Base-by-base conservation (phyloP, 495 filamentous ascomycete genomes). In the Aspergillus homomorphus region DNA sequence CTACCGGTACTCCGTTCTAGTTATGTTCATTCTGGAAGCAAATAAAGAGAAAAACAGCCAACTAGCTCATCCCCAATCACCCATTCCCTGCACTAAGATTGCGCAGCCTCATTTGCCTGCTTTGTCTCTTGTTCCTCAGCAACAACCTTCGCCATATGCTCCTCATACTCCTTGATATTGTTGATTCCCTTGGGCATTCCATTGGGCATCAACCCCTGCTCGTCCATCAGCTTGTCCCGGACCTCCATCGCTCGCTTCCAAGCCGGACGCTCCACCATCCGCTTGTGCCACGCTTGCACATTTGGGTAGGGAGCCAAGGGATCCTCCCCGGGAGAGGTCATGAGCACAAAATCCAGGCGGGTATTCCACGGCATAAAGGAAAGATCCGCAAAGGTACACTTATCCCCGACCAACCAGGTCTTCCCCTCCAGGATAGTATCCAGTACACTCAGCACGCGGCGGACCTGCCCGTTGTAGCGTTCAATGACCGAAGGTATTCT, bases 331-430 rank as follows among this genome's bases (percentile, higher is more conserved):
- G 53, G 46, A n/a, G n/a, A n/a, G n/a, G n/a, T n/a, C n/a, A n/a
- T n/a, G 10, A 45, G 48, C 38, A 33, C 12, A 2, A 26, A 30
- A 24, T 56, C 30, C 22, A 56, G 14, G 14, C 43, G 23, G 0
- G 18, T 20, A 24, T 65, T 57, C 70, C 72, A 84, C 0, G 75
- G 62, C 14, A 82, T 58, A 54, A 82, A 84, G 14, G 69, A 58
- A 30, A 82, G 51, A 58, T 84, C 82, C 20, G 70, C 77, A 57
- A 74, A 80, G 8, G 72, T 76, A 53, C 62, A 68, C 57, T 82
- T 84, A 53, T 80, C 72, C 14, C 82, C 80, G 1, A 84, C 78
- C 0, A 85, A 73, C 56, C 68, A 86, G 1, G 65, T 58, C 50
- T 68, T 71, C 20, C 59, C 60, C 14, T 61, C 38, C 3, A 84